Evolutionary conservation across 306 rosid genomes (phyloP), one percentile per base, ranked within the genome.

Genomic region (Lotus japonicus): DNA sequence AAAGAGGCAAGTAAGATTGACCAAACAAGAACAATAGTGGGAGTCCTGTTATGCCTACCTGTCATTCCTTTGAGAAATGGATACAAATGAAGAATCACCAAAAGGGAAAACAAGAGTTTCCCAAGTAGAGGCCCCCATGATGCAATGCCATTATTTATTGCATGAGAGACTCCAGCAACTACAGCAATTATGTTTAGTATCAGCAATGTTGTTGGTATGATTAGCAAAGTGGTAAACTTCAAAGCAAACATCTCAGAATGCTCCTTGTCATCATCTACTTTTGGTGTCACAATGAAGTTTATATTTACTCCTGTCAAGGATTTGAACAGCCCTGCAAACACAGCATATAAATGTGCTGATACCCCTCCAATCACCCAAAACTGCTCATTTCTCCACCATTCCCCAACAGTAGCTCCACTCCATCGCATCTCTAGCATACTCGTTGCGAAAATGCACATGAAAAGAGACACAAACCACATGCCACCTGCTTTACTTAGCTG

Each of bases 351-450:
- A 57, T 89, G 82, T 10, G 94, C 81, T 33, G 91, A 89, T 14
- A 85, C 87, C 16, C 96, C 89, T 50, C 85, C 88, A 8, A 87
- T 85, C 44, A 89, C 88, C 96, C 94, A 89, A 75, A 83, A 85
- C 44, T 87, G 96, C 66, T 87, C 86, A 23, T 89, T 89, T 83
- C 94, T 87, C 96, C 91, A 87, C 96, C 90, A 89, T 36, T 87
- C 94, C 36, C 75, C 84, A 17, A 89, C 58, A 7, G 86, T 73
- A 8, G 85, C 88, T 60, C 89, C 87, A 74, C 94, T 81, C 94
- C 96, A 87, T 66, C 82, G 83, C 91, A 85, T 87, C 79, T 89
- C 96, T 50, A 89, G 70, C 23, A 83, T 54, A 64, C 82, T 75
- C 7, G 94, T 89, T 6, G 81, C 59, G 50, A 85, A 81, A 13